Evolutionary conservation across 2,329 filamentous ascomycete genomes (phyloP), one percentile per base, ranked within the genome.

Genomic region (Colletotrichum sp.): DNA sequence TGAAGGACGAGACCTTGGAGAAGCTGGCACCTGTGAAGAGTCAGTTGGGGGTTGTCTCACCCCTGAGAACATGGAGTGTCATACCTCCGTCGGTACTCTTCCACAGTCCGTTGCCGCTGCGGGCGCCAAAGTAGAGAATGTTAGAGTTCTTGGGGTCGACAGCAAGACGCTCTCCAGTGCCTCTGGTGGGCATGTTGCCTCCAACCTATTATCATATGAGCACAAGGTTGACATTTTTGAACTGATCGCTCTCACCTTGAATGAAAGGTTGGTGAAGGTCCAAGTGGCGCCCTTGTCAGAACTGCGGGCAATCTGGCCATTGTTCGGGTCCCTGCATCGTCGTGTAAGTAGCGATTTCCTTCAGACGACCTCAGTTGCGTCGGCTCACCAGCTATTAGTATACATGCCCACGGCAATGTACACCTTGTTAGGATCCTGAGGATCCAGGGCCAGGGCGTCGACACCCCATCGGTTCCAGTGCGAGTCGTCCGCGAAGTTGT

Each of bases 101-200:
- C 87, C 89, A 92, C 2, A 92, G 84, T 4, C 91, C 91, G 32
- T 92, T 88, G 4, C 90, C 90, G 72, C 89, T 91, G 57, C 90
- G 87, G 3, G 91, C 90, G 2, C 90, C 91, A 72, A 92, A 91
- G 80, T 90, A 92, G 26, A 92, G 79, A 71, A 92, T 89, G 24
- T 89, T 86, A 43, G 90, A 88, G 79, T 91, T 90, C 64, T 89
- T 86, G 2, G 91, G 90, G 78, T 92, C 91, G 7, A 92, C 87
- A 3, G 90, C 90, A 7, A 92, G 86, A 13, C 90, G 86, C 80
- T 92, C 91, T 16, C 91, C 91, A 81, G 88, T 89, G 9, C 91
- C 91, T 52, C 91, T 87, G 2, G 90, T 90, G 4, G 90, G 90
- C 90, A 92, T 92, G 79, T 92, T 92, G 0, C 90, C 90, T 4